Evolutionary conservation across 495 filamentous ascomycete genomes (phyloP).

Genomic region (Amphirosellinia nigrospora): DNA sequence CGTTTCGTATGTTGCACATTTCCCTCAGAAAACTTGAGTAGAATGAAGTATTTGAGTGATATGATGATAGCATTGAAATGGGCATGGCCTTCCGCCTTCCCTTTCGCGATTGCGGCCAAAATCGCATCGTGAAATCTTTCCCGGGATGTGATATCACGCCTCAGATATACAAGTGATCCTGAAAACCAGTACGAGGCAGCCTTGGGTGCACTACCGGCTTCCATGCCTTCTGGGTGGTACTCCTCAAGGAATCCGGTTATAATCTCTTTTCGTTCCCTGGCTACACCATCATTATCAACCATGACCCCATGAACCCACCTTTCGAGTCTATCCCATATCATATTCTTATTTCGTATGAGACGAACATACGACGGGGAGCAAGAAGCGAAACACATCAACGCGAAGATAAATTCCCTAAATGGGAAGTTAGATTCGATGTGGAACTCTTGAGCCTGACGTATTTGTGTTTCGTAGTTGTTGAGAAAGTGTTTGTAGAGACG

Average conservation of each 20-base stretch:
- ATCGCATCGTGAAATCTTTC: constrained; percentile 4
- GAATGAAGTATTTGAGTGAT: constrained; percentile 12
- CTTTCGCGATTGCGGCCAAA: constrained; percentile 1
- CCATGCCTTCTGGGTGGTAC: constrained; percentile 10
- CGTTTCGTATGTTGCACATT: constrained; percentile 14
- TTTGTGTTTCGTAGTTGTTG: neutral
- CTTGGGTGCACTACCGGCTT: constrained; percentile 7
- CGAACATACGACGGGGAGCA: constrained; percentile 10
- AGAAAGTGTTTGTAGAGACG: neutral
- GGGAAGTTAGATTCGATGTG: constrained; percentile 1
- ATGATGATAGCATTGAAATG: constrained; percentile 11
- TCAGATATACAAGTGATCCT: constrained; percentile 7
- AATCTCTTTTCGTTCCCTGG: constrained; percentile 8
- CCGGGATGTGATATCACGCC: constrained; percentile 10
- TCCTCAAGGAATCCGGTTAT: neutral
- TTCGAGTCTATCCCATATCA: neutral
- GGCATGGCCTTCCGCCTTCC: neutral
- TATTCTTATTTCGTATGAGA: neutral
- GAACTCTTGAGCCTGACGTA: neutral
- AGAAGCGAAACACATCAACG: constrained; percentile 10
- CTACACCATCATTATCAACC: neutral
- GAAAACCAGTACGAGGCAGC: constrained; percentile 11
- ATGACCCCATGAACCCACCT: neutral
- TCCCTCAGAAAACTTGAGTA: constrained; percentile 12
- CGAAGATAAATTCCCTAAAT: constrained; percentile 4